Evolutionary conservation across 176 grass and related monocot species (phyloP), one percentile per base, ranked within the genome.

Genomic region (Elaeis guineensis): DNA sequence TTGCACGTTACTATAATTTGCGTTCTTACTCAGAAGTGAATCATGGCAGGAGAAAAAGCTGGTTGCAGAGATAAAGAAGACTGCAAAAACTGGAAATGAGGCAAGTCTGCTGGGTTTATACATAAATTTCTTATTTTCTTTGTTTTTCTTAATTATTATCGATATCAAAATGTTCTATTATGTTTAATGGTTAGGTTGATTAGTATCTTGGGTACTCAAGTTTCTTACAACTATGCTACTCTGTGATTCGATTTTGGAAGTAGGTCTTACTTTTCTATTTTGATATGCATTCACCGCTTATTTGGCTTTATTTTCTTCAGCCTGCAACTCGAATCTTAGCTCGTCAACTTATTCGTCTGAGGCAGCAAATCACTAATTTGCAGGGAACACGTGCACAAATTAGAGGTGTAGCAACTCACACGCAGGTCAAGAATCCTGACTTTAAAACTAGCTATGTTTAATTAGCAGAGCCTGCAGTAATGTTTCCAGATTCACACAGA

Each of bases 51-150:
- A 98, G 84, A 98, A 92, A 69, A 98, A 89, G 51, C 79, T 98
- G 29, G 93, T 98, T 59, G 84, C 87, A 51, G 93, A 98, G 87
- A 98, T 98, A 54, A 98, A 92, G 67, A 91, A 78, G 67, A 98
- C 87, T 53, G 93, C 93, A 58, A 86, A 98, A 54, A 98, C 87
- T 57, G 87, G 93, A 83, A 98, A 98, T 77, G 84, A 98, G 76
- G 93, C 81, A 78, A 85, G 78, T 58, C 6, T 70, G 3, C 20
- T 54, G 7, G 4, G n/a, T 12, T 14, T 20, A 50, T 55, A 61
- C 18, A 21, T 55, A 28, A 52, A 22, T 52, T 54, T 77, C 30
- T 70, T 50, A 29, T 55, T 39, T 57, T 51, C 23, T 23, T 23
- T 23, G 23, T 30, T 18, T 20, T 52, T 5, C 49, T 70, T 67